Base-by-base conservation (phyloP, 78 protist species). In the Dictyostelium brefeldianum region DNA sequence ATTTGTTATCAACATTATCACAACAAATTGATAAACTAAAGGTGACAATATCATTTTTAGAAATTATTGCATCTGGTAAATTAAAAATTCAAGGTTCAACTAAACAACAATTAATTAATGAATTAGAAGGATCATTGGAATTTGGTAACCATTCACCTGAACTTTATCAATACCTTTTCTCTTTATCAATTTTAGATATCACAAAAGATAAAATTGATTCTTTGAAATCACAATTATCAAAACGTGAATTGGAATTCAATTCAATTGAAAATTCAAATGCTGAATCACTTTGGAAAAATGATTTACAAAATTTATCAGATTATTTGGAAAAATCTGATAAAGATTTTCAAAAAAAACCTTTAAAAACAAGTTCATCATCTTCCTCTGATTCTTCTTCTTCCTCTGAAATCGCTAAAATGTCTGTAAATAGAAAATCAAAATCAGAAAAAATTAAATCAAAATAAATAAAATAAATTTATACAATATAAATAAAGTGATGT, bases 161-260 rank as follows among this genome's bases (percentile, higher is more conserved):
- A 36, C 43, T 25, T 9, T 90, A 51, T 69, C 67, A 80, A 53
- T 62, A 90, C 29, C 80, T 90, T 17, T 80, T 90, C 27, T 80
- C 83, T 4, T 51, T 90, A 15, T 84, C 95, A 29, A 90, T 90
- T 48, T 43, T 82, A 29, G 89, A 81, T 41, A 81, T 90, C n/a
- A 90, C 95, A 5, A 64, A 78, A 62, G 95, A 90, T 51, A 90
- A 57, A 79, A 90, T 90, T n/a, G 57, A 80, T 20, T 20, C 50
- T 29, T 64, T 78, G 8, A 48, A 69, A 43, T 43, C 70, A 12
- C 77, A 51, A n/a, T 48, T 70, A n/a, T 20, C 59, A n/a, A 78
- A 78, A 54, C 47, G 54, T 20, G 15, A 62, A 8, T 17, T 51
- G 0, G 87, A 78, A 17, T 69, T 41, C 46, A 54, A 50, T n/a